Percentiles rank a stretch among this genome's conserved stretches.
phyloP scores from a whole-genome alignment of 306 rosid species.

The Dryas alaskensis region DNA sequence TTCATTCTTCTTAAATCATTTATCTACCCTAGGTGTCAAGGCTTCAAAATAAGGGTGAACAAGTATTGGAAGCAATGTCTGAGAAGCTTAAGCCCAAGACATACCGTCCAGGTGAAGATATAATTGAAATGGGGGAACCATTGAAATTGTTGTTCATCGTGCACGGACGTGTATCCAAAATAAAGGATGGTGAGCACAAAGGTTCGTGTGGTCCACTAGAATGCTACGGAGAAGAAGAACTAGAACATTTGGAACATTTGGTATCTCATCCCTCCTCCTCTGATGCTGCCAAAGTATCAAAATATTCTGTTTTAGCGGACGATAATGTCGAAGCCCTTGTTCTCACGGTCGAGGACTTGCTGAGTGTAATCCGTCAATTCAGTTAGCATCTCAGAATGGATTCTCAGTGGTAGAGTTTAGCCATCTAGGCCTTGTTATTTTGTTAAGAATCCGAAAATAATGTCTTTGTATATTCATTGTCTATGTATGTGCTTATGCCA shows the following conservation, averaged over 20 bases:
- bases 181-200: too few species aligned
- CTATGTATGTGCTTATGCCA: too few species aligned
- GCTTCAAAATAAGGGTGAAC: background rate
- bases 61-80: background rate
- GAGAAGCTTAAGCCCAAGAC: conserved; percentile 17
- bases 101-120: background rate
- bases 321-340: background rate
- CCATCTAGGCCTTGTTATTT: too few species aligned
- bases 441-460: too few species aligned
- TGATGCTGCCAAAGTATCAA: background rate
- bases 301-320: background rate
- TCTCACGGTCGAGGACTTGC: background rate
- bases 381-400: too few species aligned
- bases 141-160: conserved; percentile 17
- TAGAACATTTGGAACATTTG: too few species aligned
- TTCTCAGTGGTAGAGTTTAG: too few species aligned
- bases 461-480: too few species aligned
- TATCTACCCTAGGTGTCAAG: background rate
- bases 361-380: background rate
- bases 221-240: background rate
- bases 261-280: too few species aligned
- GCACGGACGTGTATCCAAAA: background rate
- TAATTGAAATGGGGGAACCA: conserved; percentile 11
- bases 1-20: background rate
- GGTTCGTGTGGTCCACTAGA: too few species aligned